phyloP scores from a whole-genome alignment of 2,329 filamentous ascomycete species.

The Ascochyta clinopodiicola region DNA sequence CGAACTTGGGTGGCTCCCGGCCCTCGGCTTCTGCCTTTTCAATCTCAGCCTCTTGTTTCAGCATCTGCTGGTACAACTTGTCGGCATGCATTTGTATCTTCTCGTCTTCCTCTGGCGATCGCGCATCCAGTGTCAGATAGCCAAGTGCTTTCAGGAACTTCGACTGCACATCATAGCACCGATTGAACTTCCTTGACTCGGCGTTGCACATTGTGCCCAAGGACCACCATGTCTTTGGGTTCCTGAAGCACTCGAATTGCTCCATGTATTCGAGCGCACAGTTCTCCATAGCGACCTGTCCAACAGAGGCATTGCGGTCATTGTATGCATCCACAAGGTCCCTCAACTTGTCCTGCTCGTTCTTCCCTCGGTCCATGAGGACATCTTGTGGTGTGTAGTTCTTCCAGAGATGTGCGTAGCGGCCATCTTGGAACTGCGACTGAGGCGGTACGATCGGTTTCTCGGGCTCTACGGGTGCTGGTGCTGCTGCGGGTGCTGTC shows the following conservation, averaged over 20 bases:
- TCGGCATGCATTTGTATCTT: constrained; percentile 94
- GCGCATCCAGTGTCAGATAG: constrained; percentile 74
- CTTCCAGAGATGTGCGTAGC: constrained; percentile 90
- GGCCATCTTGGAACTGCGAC: constrained; percentile 71
- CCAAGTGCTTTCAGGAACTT: constrained; percentile 90
- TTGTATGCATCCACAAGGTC: constrained; percentile 86
- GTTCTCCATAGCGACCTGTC: constrained; percentile 86
- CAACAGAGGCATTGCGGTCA: constrained; percentile 78
- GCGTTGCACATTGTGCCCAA: constrained; percentile 80
- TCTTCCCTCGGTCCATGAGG: constrained; percentile 72
- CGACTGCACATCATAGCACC: constrained; percentile 89
- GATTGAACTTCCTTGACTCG: constrained; percentile 78
- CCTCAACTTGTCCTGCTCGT: constrained; percentile 79
- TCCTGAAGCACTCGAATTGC: constrained; percentile 81
- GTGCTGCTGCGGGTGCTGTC: constrained; percentile 14
- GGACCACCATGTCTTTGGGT: constrained; percentile 68
- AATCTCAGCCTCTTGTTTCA: constrained; percentile 79
- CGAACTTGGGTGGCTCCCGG: constrained; percentile 62
- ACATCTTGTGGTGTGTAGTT: constrained; percentile 78
- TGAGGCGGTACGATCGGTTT: constrained; percentile 54
- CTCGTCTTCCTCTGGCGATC: constrained; percentile 75
- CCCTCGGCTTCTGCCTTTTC: constrained; percentile 69
- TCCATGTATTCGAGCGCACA: constrained; percentile 86
- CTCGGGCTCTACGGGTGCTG: constrained; percentile 18
- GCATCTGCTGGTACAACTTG: constrained; percentile 84